Base-by-base conservation (phyloP, 1,284 basidiomycete genomes). In the Heterobasidion irregulare region DNA sequence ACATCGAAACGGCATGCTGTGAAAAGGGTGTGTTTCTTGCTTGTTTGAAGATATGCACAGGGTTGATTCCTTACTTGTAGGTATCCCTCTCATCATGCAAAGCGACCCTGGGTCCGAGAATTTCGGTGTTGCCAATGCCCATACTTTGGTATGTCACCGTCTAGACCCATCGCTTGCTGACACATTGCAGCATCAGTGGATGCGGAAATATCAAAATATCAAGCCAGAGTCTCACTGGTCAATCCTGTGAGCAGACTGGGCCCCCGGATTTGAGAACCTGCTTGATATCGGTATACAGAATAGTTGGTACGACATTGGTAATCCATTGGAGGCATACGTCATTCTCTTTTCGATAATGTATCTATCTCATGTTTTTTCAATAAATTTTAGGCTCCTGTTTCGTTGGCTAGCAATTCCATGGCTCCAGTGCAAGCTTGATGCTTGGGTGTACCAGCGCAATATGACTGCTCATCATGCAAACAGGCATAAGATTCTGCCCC, bases 61-160 rank as follows among this genome's bases (percentile, higher is more conserved):
- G 10, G 46, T 16, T 47, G 10, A 9, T 13, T 26, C 46, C 16
- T 47, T 47, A 26, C 19, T 16, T 18, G 16, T 15, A 52, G 35
- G 36, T 12, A 16, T 52, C n/a, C 68, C 70, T 2, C 57, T 74
- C 1, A 52, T 70, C 0, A 71, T 72, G 0, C 71, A 73, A 53
- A 72, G 70, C 53, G 71, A 76, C 56, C 70, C 63, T 8, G 72
- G 73, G 0, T 54, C 62, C 0, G 71, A 76, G 52, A 76, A 75
- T 54, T 66, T 62, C 57, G 65, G 68, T 0, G 59, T 74, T 32
- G 73, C 72, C 2, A 74, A 75, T 54, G 57, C 60, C 0, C 72
- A 75, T 1, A 73, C 74, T 0, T 36, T 54, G 0, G 61, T 73
- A 0, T 62, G 70, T 0, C 72, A 72, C 3, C 32, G 13, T 0